Base-by-base conservation (phyloP, 805 yeast genomes). In the Metschnikowia reukaufii region DNA sequence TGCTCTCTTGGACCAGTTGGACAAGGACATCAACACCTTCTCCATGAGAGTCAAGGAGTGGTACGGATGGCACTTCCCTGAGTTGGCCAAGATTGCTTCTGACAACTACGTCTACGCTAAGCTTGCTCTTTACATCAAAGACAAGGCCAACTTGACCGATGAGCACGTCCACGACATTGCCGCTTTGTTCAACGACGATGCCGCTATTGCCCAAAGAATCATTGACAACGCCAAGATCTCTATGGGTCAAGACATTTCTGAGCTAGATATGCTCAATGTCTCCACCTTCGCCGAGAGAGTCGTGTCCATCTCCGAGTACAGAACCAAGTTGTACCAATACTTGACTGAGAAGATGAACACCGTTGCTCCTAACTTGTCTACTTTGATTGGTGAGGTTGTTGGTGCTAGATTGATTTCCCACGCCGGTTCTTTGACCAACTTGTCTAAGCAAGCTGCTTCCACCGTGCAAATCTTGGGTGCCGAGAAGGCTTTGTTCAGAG, bases 31-130 rank as follows among this genome's bases (percentile, higher is more conserved):
- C 72, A 94, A 94, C 78, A 91, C 97, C 50, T 94, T 88, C 69
- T 85, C 97, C 49, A 90, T 90, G 97, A 84, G 97, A 73, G 94
- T 87, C 57, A 88, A 90, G 76, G 97, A 90, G 74, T 90, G 97
- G 97, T 90, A 90, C 74, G 96, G 96, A 62, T 90, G 97, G 97
- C 97, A 90, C 69, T 90, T 94, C 84, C 97, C 97, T 49, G 97
- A 90, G 76, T 81, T 90, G 73, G 94, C 95, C 61, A 88, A 86
- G 73, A 80, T 91, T 62, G 95, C 88, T 44, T 82, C 88, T 58
- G 97, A 91, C 72, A 90, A 89, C 78, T 87, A 86, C 76, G 74
- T 78, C 54, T 91, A 79, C 70, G 96, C 97, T 58, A 82, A 79
- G 67, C 79, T 92, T 54, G 88, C 89, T 51, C 73, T 89, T 53